Conservation (phyloP, 139 green algal species). For the Tetraselmis chui region DNA sequence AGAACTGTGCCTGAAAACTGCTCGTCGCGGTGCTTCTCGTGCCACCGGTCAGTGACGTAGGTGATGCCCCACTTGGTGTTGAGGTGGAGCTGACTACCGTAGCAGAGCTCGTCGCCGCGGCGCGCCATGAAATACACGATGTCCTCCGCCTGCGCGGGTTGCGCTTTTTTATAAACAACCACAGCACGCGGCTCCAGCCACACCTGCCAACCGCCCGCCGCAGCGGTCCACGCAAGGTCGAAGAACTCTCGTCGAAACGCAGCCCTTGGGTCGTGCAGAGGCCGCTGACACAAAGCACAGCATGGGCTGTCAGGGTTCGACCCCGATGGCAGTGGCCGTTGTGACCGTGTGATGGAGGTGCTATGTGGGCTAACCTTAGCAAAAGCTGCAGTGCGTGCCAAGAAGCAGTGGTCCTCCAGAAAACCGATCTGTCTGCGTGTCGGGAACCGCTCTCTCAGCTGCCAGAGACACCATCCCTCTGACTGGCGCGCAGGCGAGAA, state of each 20-base stretch:
- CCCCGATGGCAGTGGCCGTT: too few species aligned
- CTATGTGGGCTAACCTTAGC: background rate
- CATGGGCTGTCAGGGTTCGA: too few species aligned
- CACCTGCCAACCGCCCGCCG: background rate
- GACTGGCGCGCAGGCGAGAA: too few species aligned
- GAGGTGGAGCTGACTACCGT: background rate
- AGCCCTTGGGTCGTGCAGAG: background rate
- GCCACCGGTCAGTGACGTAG: background rate
- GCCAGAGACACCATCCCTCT: background rate
- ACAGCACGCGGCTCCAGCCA: background rate
- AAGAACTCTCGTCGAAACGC: background rate
- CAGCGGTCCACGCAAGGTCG: background rate
- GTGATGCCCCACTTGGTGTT: background rate
- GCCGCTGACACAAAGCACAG: too few species aligned
- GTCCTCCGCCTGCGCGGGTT: background rate
- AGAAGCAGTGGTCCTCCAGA: background rate
- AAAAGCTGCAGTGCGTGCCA: background rate
- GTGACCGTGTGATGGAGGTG: too few species aligned
- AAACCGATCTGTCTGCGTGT: background rate
- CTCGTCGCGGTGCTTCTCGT: background rate
- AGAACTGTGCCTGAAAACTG: background rate
- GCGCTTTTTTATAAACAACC: background rate
- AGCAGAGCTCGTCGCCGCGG: background rate
- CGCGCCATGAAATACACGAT: background rate
- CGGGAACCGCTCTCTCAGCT: background rate